Percentiles rank a stretch among this genome's conserved stretches.
These are phyloP conservation scores for Picochlorum sp. DNA, from an alignment of 139 green algal species.

Conservation along the genomic window DNA sequence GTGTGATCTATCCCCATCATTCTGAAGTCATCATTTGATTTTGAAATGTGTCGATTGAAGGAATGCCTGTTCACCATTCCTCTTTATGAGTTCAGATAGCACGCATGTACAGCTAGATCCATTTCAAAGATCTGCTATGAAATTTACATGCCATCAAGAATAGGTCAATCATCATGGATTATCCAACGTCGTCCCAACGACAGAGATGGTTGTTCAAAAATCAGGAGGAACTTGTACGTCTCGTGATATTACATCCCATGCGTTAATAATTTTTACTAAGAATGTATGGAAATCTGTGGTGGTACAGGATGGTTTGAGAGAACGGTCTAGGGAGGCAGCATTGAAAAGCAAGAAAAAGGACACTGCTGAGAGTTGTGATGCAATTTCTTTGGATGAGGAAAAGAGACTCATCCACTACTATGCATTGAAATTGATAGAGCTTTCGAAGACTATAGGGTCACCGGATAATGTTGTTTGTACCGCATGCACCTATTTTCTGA, in stretches of 20 bases:
- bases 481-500: constrained; percentile 60
- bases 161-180: background rate
- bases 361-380: constrained; percentile 1
- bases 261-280: too few species aligned
- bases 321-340: background rate
- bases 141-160: too few species aligned
- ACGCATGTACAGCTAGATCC: too few species aligned
- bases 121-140: too few species aligned
- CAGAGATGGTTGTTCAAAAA: background rate
- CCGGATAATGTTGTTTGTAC: constrained; percentile 51
- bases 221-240: background rate
- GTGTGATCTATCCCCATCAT: too few species aligned
- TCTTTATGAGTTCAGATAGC: too few species aligned
- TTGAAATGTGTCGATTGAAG: too few species aligned
- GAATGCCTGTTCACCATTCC: too few species aligned
- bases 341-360: background rate
- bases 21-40: too few species aligned
- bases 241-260: background rate
- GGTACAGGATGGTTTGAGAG: background rate
- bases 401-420: background rate
- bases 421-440: constrained; percentile 3
- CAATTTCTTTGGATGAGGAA: constrained; percentile 10
- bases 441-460: background rate
- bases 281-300: too few species aligned
- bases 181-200: background rate